Base-by-base conservation (phyloP, 345 rosid genomes). In the Syzygium grande region DNA sequence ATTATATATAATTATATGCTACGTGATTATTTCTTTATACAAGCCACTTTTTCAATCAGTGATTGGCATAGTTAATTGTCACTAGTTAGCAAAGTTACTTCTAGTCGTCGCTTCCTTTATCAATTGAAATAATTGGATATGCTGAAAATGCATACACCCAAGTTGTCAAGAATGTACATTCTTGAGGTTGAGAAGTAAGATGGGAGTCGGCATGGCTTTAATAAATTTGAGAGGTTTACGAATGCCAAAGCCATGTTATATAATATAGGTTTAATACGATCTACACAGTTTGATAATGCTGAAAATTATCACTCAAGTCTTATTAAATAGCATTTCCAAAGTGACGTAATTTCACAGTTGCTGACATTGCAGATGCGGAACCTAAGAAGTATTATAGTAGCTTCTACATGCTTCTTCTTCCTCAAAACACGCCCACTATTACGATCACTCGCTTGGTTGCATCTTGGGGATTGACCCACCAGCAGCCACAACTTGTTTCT, bases 401-500 rank as follows among this genome's bases (percentile, higher is more conserved):
- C 46, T 68, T 30, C 1, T 68, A 34, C 17, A 68, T 17, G 46
- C 63, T 38, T 68, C 79, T 68, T 65, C 41, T 2, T 30, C 79
- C 22, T 68, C 79, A 30, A 34, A 68, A 68, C 23, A 68, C 34
- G 79, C 79, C 58, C 12, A 19, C 79, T 34, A 17, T 68, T 30
- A 68, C 79, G 46, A 30, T 68, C 46, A 34, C 17, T 30, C 41
- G 79, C 79, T 38, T 34, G 46, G 46, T 68, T 68, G 43, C 46
- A 34, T 21, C 79, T 15, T 84, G 0, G 96, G 96, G 90, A 95
- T 89, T 51, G 93, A 88, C 89, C 99, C 97, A 86, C 99, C 99
- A 85, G 95, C 96, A 23, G 98, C 96, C 90, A 93, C 93, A 85
- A 97, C 92, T 89, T 95, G 98, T 87, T 94, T 97, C 95, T 96